Conservation (phyloP, 2,329 filamentous ascomycete species). For the Paecilomyces sp. region DNA sequence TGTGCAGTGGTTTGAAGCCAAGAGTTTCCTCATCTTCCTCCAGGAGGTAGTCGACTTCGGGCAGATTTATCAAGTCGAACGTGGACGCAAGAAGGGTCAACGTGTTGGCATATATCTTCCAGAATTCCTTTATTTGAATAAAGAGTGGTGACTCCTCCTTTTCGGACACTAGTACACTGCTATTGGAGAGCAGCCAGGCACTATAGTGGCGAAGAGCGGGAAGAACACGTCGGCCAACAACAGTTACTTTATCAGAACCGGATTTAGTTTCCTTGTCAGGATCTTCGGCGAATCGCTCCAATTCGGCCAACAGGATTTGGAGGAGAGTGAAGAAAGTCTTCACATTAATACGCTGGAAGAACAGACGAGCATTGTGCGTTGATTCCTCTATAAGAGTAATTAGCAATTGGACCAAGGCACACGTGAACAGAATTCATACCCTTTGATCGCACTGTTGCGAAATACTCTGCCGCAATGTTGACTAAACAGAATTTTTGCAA, state of each 20-base stretch:
- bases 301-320: constrained; percentile 61
- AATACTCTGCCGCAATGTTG: constrained; percentile 77
- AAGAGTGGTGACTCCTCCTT: constrained; percentile 47
- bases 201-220: constrained; percentile 62
- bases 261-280: constrained; percentile 31
- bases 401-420: constrained; percentile 5
- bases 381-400: constrained; percentile 37
- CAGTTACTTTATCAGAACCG: constrained; percentile 46
- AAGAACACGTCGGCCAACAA: constrained; percentile 53
- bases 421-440: constrained; percentile 35
- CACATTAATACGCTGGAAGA: constrained; percentile 69
- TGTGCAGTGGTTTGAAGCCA: constrained; percentile 56
- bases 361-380: constrained; percentile 43
- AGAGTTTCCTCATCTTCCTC: constrained; percentile 62
- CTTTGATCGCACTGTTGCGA: constrained; percentile 56
- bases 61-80: constrained; percentile 52
- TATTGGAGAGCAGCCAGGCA: constrained; percentile 57
- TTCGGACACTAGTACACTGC: constrained; percentile 47
- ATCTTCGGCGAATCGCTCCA: constrained; percentile 53
- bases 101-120: constrained; percentile 58
- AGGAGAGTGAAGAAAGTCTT: constrained; percentile 68
- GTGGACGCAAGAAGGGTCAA: constrained; percentile 53
- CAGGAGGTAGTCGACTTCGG: constrained; percentile 54
- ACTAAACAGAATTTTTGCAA: constrained; percentile 75
- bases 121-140: constrained; percentile 54